phyloP scores from a whole-genome alignment of 2,329 filamentous ascomycete genomes.

The Penicillium sp. region DNA sequence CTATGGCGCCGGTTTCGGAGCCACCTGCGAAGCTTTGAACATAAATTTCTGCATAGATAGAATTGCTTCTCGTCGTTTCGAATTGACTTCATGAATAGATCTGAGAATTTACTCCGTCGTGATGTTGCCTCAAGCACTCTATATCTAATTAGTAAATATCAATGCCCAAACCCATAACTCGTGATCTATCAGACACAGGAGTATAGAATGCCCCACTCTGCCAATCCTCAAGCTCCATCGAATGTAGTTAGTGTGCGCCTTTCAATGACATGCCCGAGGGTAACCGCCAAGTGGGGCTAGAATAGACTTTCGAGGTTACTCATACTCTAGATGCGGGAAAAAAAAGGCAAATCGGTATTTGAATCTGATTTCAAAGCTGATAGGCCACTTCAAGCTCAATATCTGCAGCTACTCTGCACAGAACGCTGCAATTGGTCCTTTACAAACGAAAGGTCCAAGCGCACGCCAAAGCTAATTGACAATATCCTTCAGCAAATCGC shows the following conservation, averaged over 20 bases:
- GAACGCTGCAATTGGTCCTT: background rate
- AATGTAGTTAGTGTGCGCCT: background rate
- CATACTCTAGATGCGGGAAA: background rate
- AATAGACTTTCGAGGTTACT: background rate
- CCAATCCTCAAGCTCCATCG: background rate
- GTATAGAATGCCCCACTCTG: too few relatives aligned
- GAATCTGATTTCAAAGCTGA: background rate
- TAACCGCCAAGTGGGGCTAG: constrained; percentile 5
- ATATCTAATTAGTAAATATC: too few relatives aligned
- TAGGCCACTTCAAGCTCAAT: background rate
- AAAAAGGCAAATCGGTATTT: background rate
- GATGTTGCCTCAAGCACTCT: too few relatives aligned
- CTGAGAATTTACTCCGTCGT: too few relatives aligned
- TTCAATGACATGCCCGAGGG: constrained; percentile 2
- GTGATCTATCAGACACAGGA: too few relatives aligned
- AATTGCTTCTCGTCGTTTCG: background rate
- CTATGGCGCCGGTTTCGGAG: constrained; percentile 28
- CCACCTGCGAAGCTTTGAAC: constrained; percentile 24
- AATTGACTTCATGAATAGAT: background rate
- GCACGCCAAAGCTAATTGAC: background rate
- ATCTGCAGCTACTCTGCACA: background rate
- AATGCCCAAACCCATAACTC: too few relatives aligned
- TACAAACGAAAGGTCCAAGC: background rate
- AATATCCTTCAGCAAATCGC: background rate
- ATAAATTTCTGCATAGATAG: background rate